Evolutionary conservation across 1,139 yeast genomes (phyloP).

Genomic region (Yamadazyma aaseri): DNA sequence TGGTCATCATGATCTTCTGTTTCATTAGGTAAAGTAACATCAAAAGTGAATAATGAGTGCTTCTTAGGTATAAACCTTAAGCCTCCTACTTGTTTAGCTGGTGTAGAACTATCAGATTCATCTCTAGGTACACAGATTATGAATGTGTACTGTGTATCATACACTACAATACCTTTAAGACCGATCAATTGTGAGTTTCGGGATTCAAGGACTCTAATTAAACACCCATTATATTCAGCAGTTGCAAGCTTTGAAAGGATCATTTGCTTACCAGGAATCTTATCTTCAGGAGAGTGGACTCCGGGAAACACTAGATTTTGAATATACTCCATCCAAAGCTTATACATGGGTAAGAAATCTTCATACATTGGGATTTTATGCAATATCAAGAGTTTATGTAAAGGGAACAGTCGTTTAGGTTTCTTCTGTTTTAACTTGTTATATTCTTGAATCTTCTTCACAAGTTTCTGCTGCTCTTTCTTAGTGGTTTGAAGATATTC

Average conservation of each 20-base stretch:
- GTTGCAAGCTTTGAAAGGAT: slow-evolving; percentile 60
- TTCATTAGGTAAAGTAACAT: slow-evolving; percentile 36
- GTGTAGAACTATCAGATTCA: slow-evolving; percentile 18
- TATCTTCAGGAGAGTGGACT: slow-evolving; percentile 14
- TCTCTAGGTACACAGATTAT: slow-evolving; percentile 57
- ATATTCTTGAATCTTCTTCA: slow-evolving; percentile 31
- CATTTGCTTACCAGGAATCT: slow-evolving; percentile 27
- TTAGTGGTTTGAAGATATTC: slow-evolving; percentile 38
- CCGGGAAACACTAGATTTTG: slow-evolving; percentile 47
- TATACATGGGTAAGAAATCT: slow-evolving; percentile 51
- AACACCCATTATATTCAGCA: slow-evolving; percentile 85
- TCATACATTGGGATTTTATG: slow-evolving; percentile 50
- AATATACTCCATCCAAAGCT: slow-evolving; percentile 64
- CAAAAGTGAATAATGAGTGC: slow-evolving; percentile 58
- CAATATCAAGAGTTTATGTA: slow-evolving; percentile 30
- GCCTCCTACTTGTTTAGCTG: slow-evolving; percentile 48
- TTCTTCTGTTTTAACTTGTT: slow-evolving; percentile 18
- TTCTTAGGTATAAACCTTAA: slow-evolving; percentile 57
- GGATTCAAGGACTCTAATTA: slow-evolving; percentile 57
- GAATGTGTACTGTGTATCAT: slow-evolving; percentile 82
- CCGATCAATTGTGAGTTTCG: slow-evolving; percentile 63
- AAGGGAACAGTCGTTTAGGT: slow-evolving; percentile 21
- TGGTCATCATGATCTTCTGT: slow-evolving; percentile 24
- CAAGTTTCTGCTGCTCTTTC: slow-evolving; percentile 36
- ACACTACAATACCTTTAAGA: slow-evolving; percentile 70